A percentile compares a stretch with the other conserved stretches of the same genome.
Evolutionary conservation across 768 basidiomycete species (phyloP).

Genomic region (Leucocoprinus sp.): DNA sequence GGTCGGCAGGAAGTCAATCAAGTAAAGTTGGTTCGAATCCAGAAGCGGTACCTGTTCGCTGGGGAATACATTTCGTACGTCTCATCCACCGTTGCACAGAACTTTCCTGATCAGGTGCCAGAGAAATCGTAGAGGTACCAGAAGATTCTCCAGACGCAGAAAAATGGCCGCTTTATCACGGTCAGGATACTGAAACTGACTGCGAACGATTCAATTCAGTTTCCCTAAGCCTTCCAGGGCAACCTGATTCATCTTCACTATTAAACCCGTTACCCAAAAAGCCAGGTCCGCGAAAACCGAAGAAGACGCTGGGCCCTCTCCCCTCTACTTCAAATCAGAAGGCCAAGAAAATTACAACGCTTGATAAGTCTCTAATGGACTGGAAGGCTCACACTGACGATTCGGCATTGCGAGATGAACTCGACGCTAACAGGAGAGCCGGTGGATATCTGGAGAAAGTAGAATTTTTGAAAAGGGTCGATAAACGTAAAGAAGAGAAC

Average conservation of each 20-base stretch:
- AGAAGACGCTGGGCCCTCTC: conserved; percentile 44
- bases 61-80: conserved; percentile 70
- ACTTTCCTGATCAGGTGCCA: conserved; percentile 20
- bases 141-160: conserved; percentile 70
- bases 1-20: conserved; percentile 13
- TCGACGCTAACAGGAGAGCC: conserved; percentile 64
- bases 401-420: conserved; percentile 50
- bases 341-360: conserved; percentile 70
- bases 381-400: conserved; percentile 62
- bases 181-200: not conserved
- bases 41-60: conserved; percentile 65
- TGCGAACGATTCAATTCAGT: not conserved
- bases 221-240: not conserved
- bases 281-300: conserved; percentile 62
- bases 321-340: conserved; percentile 38
- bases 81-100: conserved; percentile 2
- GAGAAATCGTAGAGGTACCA: conserved; percentile 66
- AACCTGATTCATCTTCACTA: conserved; percentile 12
- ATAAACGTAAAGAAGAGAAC: conserved; percentile 58
- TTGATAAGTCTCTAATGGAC: conserved; percentile 84
- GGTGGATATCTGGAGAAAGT: conserved; percentile 83
- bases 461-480: conserved; percentile 73
- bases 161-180: conserved; percentile 52
- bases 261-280: conserved; percentile 29
- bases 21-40: conserved; percentile 52